phyloP scores from a whole-genome alignment of 2,329 filamentous ascomycete genomes.

The Verticillium tricorpus region DNA sequence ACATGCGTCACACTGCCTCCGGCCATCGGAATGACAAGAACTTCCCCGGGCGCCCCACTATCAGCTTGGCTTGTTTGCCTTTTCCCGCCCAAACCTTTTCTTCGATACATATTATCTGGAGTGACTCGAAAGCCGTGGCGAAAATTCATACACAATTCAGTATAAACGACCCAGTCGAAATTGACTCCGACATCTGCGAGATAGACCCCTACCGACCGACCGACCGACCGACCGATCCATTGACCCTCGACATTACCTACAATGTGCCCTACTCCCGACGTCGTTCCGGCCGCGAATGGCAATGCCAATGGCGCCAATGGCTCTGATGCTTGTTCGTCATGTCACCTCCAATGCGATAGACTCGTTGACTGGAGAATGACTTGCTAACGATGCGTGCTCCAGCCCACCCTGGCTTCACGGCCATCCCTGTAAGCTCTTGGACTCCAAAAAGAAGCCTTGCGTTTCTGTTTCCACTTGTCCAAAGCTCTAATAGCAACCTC shows the following conservation, averaged over 20 bases:
- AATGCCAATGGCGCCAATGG: constrained; percentile 9
- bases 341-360: no score
- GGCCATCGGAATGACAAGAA: not conserved
- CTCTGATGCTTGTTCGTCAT: not conserved
- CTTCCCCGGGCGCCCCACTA: not conserved
- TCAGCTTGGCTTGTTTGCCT: not conserved
- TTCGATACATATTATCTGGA: not conserved
- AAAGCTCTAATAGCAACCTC: not conserved
- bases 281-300: constrained; percentile 10
- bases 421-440: constrained; percentile 8
- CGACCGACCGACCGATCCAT: not conserved
- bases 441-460: not conserved
- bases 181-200: not conserved
- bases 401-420: constrained; percentile 13
- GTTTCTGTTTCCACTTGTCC: not conserved
- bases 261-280: constrained; percentile 13
- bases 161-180: not conserved
- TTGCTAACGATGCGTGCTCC: not conserved
- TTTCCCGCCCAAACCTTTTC: not conserved
- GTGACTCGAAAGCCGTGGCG: not conserved
- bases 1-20: not conserved
- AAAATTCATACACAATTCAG: not conserved
- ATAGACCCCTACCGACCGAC: not conserved
- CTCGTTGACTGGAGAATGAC: not conserved
- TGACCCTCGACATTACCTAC: not conserved